phyloP scores from a whole-genome alignment of 208 protist species.

The Wallacemonas rigidus region DNA sequence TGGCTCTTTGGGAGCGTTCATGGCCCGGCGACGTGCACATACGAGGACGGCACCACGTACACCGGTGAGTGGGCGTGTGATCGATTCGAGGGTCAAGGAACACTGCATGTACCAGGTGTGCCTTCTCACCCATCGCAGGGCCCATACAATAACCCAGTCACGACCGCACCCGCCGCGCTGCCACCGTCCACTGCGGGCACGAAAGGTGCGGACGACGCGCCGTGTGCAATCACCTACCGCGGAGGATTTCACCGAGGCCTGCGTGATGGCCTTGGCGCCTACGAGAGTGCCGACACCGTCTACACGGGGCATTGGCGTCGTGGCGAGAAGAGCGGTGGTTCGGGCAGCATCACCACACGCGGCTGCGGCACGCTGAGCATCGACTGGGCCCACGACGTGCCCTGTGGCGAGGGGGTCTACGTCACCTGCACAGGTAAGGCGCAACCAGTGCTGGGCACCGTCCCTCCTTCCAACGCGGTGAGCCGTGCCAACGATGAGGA shows the following conservation, averaged over 20 bases:
- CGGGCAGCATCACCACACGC: conserved; percentile 47
- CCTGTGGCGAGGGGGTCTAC: conserved; percentile 53
- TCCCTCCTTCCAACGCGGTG: conserved; percentile 4
- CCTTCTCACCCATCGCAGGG: too few species aligned
- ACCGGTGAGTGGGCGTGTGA: conserved; percentile 69
- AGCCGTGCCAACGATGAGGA: not conserved
- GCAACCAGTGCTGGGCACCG: conserved; percentile 18
- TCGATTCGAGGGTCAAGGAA: conserved; percentile 67
- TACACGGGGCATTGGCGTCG: conserved; percentile 80
- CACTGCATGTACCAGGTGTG: conserved; percentile 17
- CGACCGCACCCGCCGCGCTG: too few species aligned
- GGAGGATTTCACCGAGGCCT: conserved; percentile 69
- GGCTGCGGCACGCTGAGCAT: conserved; percentile 52
- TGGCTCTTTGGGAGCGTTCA: conserved; percentile 72
- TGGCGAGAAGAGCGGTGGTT: conserved; percentile 71
- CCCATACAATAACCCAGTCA: too few species aligned
- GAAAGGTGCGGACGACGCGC: conserved; percentile 3
- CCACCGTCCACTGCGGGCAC: too few species aligned
- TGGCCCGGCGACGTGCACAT: conserved; percentile 64
- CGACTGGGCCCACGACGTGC: conserved; percentile 55
- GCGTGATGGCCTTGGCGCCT: conserved; percentile 69
- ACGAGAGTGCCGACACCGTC: conserved; percentile 38
- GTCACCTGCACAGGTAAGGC: conserved; percentile 4
- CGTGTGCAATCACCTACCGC: conserved; percentile 38
- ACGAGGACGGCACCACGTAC: conserved; percentile 73